Base-by-base conservation (phyloP, 202 grass and related monocot genomes). In the Eragrostis tef region DNA sequence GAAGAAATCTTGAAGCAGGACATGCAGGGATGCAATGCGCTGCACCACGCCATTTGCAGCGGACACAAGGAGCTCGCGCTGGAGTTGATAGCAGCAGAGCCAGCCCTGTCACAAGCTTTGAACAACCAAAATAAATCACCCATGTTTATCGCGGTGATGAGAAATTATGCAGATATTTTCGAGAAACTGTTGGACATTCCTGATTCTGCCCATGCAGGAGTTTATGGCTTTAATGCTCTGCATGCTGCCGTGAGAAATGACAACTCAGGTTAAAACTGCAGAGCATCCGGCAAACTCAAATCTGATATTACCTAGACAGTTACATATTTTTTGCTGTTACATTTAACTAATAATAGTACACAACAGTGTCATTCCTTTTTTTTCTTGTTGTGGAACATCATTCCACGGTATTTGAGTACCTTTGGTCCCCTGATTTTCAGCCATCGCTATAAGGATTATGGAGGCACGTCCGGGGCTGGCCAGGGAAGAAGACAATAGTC, bases 31-130 rank as follows among this genome's bases (percentile, higher is more conserved):
- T 76, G 20, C 9, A 90, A 68, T 5, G 84, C n/a, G 3, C 79
- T 83, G 9, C 84, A 87, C 51, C 84, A 90, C 63, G 67, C 79
- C 13, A 84, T 84, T 9, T 67, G 84, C 10, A 34, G 20, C 0
- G 70, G 80, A 0, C 62, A 80, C 4, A 43, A 0, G 3, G 3
- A 60, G 0, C 61, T 77, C 14, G 74, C 75, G 0, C 2, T 80
- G 3, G 0, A 63, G 1, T 0, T 80, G 13, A 79, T 88, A 17
- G 6, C 0, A 6, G 24, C 7, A 3, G 24, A 73, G 12, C 79
- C 74, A 1, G 20, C 0, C 0, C 9, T 85, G 2, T 78, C 85
- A 2, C 0, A 1, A 6, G 49, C 9, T 27, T 61, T 80, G 11
- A 79, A 75, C 44, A 26, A 54, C 0, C 1, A 16, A 31, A 0